Evolutionary conservation across 306 rosid species (phyloP).

Genomic region (Carpinus fangiana): DNA sequence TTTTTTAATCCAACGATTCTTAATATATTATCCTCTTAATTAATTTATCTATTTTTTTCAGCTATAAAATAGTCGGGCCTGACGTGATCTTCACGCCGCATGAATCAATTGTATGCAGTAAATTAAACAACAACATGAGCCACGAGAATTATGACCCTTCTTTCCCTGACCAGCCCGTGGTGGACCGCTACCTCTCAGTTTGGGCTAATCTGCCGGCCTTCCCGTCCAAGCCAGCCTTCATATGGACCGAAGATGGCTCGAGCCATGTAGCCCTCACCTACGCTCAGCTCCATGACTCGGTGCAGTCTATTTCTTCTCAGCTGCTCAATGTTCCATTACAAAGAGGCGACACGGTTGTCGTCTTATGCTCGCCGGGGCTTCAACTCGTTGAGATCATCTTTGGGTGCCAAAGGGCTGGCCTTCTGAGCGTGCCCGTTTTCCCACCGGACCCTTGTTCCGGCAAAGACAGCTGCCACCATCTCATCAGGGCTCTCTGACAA

Average conservation of each 20-base stretch:
- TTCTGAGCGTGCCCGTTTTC: constrained; percentile 55
- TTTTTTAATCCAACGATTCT: constrained; percentile 1
- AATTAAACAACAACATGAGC: constrained; percentile 34
- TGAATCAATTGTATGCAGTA: too few species aligned
- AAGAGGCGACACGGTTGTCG: constrained; percentile 50
- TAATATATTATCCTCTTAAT: background rate
- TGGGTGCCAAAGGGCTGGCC: constrained; percentile 75
- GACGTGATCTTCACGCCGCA: background rate
- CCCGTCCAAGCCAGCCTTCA: constrained; percentile 68
- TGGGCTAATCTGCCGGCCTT: constrained; percentile 75
- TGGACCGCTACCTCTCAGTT: constrained; percentile 62
- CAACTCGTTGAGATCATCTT: constrained; percentile 63
- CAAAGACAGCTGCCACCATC: constrained; percentile 51
- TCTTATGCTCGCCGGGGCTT: constrained; percentile 70
- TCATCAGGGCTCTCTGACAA: constrained; percentile 51
- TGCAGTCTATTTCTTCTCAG: constrained; percentile 38
- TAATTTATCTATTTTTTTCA: background rate
- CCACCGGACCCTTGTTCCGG: constrained; percentile 67
- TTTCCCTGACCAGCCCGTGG: constrained; percentile 85
- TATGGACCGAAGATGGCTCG: constrained; percentile 53
- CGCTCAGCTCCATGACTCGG: constrained; percentile 54
- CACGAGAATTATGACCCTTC: constrained; percentile 76
- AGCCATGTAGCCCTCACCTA: constrained; percentile 41
- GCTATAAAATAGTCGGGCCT: constrained; percentile 32
- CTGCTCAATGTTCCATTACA: constrained; percentile 37